Percentiles rank a stretch among this genome's conserved stretches.
phyloP scores from a whole-genome alignment of 192 early-diverging fungal genomes.

The Mortierella alpina region DNA sequence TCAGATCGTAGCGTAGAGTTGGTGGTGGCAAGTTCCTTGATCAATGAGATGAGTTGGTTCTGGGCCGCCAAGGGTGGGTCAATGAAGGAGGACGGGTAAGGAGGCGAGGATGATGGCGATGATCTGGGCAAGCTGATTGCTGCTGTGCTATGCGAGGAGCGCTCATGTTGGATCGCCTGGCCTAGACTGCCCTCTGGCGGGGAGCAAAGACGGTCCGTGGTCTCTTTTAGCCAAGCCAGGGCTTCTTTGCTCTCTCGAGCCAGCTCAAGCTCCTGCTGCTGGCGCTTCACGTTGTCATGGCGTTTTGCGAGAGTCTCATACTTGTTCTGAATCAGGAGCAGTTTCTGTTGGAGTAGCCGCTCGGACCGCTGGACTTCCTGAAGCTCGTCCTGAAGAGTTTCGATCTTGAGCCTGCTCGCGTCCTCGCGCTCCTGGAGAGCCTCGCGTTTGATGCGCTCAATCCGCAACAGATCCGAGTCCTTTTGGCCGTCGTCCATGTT shows the following conservation, averaged over 20 bases:
- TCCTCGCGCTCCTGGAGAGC: constrained; percentile 46
- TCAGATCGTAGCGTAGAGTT: constrained; percentile 62
- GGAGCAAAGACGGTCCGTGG: constrained; percentile 38
- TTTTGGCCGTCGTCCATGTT: constrained; percentile 33
- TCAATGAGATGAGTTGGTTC: constrained; percentile 61
- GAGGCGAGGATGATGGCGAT: constrained; percentile 45
- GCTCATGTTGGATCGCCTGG: constrained; percentile 19
- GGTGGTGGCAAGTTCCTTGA: constrained; percentile 66
- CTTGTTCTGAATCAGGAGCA: constrained; percentile 26
- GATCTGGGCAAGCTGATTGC: constrained; percentile 22
- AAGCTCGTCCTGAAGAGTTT: constrained; percentile 38
- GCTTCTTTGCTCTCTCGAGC: constrained; percentile 50
- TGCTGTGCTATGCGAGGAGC: constrained; percentile 18
- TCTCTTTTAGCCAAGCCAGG: constrained; percentile 52
- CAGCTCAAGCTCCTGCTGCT: constrained; percentile 46
- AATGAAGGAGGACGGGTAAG: constrained; percentile 47
- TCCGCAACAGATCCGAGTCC: constrained; percentile 33
- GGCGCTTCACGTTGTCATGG: constrained; percentile 46
- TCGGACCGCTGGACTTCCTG: constrained; percentile 40
- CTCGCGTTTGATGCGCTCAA: constrained; percentile 29
- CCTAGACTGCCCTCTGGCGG: constrained; percentile 35
- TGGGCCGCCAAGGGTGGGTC: constrained; percentile 55
- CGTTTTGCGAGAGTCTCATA: constrained; percentile 38
- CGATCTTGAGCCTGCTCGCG: constrained; percentile 28
- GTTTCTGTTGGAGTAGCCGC: constrained; percentile 28